Evolutionary conservation across 2,329 filamentous ascomycete genomes (phyloP), one percentile per base, ranked within the genome.

Genomic region (Cordyceps farinosa): DNA sequence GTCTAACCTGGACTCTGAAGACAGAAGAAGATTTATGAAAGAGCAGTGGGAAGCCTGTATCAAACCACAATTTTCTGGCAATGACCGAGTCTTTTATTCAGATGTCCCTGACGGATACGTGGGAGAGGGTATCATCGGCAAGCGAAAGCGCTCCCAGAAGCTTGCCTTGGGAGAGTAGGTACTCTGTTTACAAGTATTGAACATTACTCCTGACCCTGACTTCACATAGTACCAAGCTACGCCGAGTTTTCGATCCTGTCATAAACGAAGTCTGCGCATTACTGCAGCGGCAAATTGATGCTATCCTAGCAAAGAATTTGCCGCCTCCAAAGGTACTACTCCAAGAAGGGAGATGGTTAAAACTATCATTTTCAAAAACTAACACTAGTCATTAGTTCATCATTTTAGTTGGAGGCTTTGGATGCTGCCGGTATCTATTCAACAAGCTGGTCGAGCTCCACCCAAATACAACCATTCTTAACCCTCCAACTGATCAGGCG

Each of bases 351-450:
- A 22, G 22, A 22, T 22, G 22, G 22, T 22, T 22, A 22, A 22
- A 22, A 22, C 22, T 22, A 22, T 22, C 22, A 22, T 22, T 22
- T 22, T 22, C 22, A 22, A 22, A 34, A 34, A 38, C 17, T 59
- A 4, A 59, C 6, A 5, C 2, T 30, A 29, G 4, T 2, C 1
- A 36, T 15, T 15, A 79, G 78, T 74, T 73, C 30, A 59, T 79
- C 5, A 69, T 78, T 1, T 69, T 80, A 0, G 77, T 75, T 0
- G 78, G 78, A 0, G 78, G 77, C 0, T 75, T 80, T 5, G 77
- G 78, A 0, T 66, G 72, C 2, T 74, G 69, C 15, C 38, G 54
- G 0, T 77, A 74, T 5, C 62, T 80, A 0, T 66, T 64, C 11
- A 48, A 64, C 2, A 61, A 62, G 0, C 56, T 79, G 0, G 62